A percentile compares a stretch with the other conserved stretches of the same genome.
Evolutionary conservation across 306 rosid genomes (phyloP).

Genomic region (Hippophae rhamnoides): DNA sequence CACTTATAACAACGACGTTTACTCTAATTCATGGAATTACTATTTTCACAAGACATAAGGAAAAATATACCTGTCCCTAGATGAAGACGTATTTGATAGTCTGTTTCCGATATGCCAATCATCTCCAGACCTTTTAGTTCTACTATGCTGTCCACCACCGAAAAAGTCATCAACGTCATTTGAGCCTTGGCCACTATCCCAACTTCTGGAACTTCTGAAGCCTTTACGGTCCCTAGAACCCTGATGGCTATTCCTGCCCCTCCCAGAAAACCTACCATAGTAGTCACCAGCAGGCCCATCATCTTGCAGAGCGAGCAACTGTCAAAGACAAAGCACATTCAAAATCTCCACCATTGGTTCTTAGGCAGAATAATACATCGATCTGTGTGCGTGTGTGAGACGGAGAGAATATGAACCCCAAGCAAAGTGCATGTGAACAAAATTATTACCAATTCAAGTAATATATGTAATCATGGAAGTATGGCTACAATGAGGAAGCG

Average conservation of each 20-base stretch:
- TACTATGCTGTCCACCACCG: slow-evolving; percentile 29
- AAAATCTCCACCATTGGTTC: slow-evolving; percentile 13
- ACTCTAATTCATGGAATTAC: too few species aligned
- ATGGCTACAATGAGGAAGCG: slow-evolving; percentile 1
- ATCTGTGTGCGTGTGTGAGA: not conserved
- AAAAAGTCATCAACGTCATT: slow-evolving; percentile 7
- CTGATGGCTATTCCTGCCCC: slow-evolving; percentile 32
- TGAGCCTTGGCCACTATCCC: slow-evolving; percentile 25
- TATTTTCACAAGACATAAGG: not conserved
- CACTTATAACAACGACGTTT: too few species aligned
- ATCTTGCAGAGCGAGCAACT: slow-evolving; percentile 94
- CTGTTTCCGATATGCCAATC: slow-evolving; percentile 83
- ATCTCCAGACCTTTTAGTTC: slow-evolving; percentile 36
- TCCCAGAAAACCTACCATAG: slow-evolving; percentile 70
- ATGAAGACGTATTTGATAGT: slow-evolving; percentile 60
- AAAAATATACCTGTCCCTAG: slow-evolving; percentile 54
- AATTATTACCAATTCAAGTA: not conserved
- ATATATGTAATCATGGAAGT: not conserved
- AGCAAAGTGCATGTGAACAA: slow-evolving; percentile 1
- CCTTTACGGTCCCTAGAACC: slow-evolving; percentile 45
- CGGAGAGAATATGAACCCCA: not conserved
- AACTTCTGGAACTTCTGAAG: slow-evolving; percentile 45
- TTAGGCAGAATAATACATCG: not conserved
- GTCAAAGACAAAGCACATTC: slow-evolving; percentile 24
- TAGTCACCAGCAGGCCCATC: slow-evolving; percentile 75